Evolutionary conservation across 176 grass and related monocot species (phyloP), one percentile per base, ranked within the genome.

Genomic region (Juncus inflexus): DNA sequence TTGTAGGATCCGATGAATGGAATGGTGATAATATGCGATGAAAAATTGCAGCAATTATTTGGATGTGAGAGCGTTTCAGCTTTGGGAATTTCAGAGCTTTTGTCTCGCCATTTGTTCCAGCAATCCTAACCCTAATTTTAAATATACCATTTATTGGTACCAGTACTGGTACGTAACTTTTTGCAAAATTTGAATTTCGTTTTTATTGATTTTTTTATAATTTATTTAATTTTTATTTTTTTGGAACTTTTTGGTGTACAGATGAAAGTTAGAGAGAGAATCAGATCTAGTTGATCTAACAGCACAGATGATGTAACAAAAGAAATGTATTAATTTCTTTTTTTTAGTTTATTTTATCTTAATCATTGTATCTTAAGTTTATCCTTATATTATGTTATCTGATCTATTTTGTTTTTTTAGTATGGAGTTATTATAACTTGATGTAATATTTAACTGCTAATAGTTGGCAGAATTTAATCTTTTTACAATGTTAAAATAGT

Each of bases 11-110:
- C 90, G 68, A 41, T 63, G 15, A 86, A 95, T 76, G 65, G 82
- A 14, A 74, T 68, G 19, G 56, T 90, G 66, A 90, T 95, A 76
- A 55, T 86, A 54, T 95, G 90, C 0, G 90, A 95, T 70, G 66
- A 76, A 0, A 95, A 95, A 65, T 83, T 95, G 70, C 79, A 95
- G 71, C 52, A 86, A 73, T 85, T 95, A 28, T 95, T 95, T 83
- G 90, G 86, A 79, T 81, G 90, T 69, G 90, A 95, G 72, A 90
- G 83, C 69, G 45, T 95, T 78, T 76, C 70, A 78, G 83, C 86
- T 39, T 53, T 70, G 68, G 71, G 41, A 64, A 76, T 95, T 67
- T 83, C 90, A 19, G 83, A 90, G 60, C 80, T 95, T 79, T 70
- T 95, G 38, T 86, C 86, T 58, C 40, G 70, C 19, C 90, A 95